Evolutionary conservation across 2,329 filamentous ascomycete genomes (phyloP), one percentile per base, ranked within the genome.

Genomic region (Lojkania enalia): DNA sequence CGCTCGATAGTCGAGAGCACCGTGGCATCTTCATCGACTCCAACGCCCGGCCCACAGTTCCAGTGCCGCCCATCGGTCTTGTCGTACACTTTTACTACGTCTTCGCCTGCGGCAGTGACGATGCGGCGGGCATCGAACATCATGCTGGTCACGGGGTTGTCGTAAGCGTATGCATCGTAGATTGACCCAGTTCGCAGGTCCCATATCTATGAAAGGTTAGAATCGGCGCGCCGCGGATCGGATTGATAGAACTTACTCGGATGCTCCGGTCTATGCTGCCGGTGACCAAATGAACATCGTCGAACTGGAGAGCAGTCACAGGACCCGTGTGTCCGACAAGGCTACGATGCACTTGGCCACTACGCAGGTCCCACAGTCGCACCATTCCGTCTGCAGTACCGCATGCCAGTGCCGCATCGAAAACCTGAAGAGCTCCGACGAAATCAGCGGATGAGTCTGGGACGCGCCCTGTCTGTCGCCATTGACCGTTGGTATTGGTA

Each of bases 361-460:
- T 96, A 54, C 94, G 82, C 59, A 99, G 74, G 83, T 99, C 94
- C 94, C 94, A 99, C 23, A 99, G 74, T 46, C 94, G 80, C 30
- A 99, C 91, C 89, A 97, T 95, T 31, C 94, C 94, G 65, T 99
- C 94, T 0, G 94, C 94, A 11, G 94, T 99, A 57, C 94, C 94
- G 66, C 94, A 97, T 7, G 94, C 94, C 50, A 99, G 78, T 11
- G 94, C 94, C 12, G 92, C 89, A 69, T 99, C 92, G 63, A 97
- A 99, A 30, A 95, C 92, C 68, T 99, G 94, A 47, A 99, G 67
- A 4, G 94, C 88, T 19, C 94, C 94, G 9, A 99, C 90, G 69
- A 97, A 99, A 70, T 96, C 90, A 1, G 92, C 90, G 38, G 83
- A 78, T 13, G 82, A 77, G 48, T 86, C 81, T 3, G 83, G 75